A percentile compares a stretch with the other conserved stretches of the same genome.
Evolutionary conservation across 768 basidiomycete genomes (phyloP).

Genomic region (Asterophora parasitica): DNA sequence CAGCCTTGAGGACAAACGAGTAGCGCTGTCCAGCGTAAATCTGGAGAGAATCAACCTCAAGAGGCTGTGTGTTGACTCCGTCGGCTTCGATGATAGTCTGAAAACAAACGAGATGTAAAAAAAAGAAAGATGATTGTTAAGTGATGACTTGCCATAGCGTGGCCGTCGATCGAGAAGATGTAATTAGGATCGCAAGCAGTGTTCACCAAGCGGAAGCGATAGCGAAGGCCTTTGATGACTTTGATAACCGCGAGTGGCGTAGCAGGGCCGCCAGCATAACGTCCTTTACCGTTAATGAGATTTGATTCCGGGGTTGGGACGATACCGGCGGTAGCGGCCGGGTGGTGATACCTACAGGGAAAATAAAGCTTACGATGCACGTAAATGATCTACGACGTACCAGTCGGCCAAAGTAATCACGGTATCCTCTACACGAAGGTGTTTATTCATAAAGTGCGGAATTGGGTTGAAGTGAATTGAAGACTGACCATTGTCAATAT

Average conservation of each 20-base stretch:
- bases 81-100: conserved; percentile 38
- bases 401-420: conserved; percentile 34
- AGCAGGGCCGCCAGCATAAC: conserved; percentile 35
- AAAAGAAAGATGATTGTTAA: neutral
- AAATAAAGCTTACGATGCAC: no score
- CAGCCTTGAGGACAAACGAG: conserved; percentile 32
- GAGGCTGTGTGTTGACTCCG: conserved; percentile 27
- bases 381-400: no score
- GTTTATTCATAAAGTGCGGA: neutral
- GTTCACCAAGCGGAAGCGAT: conserved; percentile 46
- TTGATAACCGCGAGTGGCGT: conserved; percentile 37
- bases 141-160: conserved; percentile 24
- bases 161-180: conserved; percentile 33
- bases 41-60: conserved; percentile 34
- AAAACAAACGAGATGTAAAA: conserved; percentile 13
- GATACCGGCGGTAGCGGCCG: conserved; percentile 17
- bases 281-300: conserved; percentile 42
- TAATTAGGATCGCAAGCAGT: conserved; percentile 43
- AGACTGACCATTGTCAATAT: conserved; percentile 33
- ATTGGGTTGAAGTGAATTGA: neutral
- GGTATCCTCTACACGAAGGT: conserved; percentile 18
- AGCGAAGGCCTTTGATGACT: conserved; percentile 37
- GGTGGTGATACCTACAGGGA: conserved; percentile 30
- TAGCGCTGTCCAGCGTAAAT: conserved; percentile 37
- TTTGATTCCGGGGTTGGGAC: conserved; percentile 33